Evolutionary conservation across 306 rosid species (phyloP), one percentile per base, ranked within the genome.

Genomic region (Cercis canadensis): DNA sequence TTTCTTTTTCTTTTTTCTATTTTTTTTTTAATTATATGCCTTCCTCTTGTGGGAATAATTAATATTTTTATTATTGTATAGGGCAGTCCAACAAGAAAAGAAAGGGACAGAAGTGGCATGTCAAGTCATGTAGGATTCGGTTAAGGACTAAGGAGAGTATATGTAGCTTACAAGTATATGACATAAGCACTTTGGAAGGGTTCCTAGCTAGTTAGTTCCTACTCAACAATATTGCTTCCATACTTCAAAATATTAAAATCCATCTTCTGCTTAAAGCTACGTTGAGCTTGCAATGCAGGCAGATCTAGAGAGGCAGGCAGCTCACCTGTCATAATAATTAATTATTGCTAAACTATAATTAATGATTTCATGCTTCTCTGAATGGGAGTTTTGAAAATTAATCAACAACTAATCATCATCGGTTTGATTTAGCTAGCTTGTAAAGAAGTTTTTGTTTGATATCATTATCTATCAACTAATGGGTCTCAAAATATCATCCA

Each of bases 11-110:
- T n/a, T n/a, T n/a, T n/a, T n/a, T n/a, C n/a, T n/a, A n/a, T n/a
- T n/a, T n/a, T n/a, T n/a, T n/a, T n/a, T n/a, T n/a, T n/a, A n/a
- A n/a, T n/a, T n/a, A n/a, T n/a, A n/a, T n/a, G n/a, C n/a, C n/a
- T n/a, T n/a, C n/a, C n/a, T n/a, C n/a, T n/a, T n/a, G n/a, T n/a
- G n/a, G n/a, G n/a, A n/a, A n/a, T n/a, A n/a, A n/a, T n/a, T n/a
- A n/a, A n/a, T n/a, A n/a, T n/a, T n/a, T n/a, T n/a, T n/a, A n/a
- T n/a, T n/a, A n/a, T n/a, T n/a, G n/a, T n/a, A n/a, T n/a, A n/a
- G n/a, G n/a, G n/a, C n/a, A n/a, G n/a, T n/a, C n/a, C 73, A 81
- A 74, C 73, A 77, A 72, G 81, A 64, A 83, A 85, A 79, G 82
- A 75, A 77, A 84, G 64, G 81, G 83, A 67, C 63, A 74, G 43